Evolutionary conservation across 495 filamentous ascomycete genomes (phyloP), one percentile per base, ranked within the genome.

Genomic region (Annulohypoxylon stygium): DNA sequence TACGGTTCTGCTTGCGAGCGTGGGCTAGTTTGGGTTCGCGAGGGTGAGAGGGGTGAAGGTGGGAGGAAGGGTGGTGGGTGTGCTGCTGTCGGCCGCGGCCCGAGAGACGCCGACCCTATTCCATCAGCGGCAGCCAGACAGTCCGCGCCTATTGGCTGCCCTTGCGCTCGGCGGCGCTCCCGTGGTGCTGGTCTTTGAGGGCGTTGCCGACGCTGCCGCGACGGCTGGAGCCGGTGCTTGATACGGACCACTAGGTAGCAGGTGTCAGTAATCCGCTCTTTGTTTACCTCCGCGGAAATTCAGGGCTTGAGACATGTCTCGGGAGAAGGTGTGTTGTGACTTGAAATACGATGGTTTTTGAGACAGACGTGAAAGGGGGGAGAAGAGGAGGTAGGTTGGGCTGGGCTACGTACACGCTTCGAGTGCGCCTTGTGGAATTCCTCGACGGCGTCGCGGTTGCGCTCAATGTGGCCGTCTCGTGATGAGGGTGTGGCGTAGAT

Each of bases 401-500:
- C 39, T 39, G 30, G 54, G 26, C 3, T 39, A 39, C 54, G 6
- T 58, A 58, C 54, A 41, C 76, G 78, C 72, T 82, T 81, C 70
- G 77, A 79, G 71, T 85, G 82, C 60, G 81, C 80, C 69, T 80
- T 77, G 72, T 85, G 80, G 74, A 81, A 86, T 61, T 83, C 80
- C 57, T 72, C 59, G 62, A 78, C 78, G 23, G 76, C 72, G 53
- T 81, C 78, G 57, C 82, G 79, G 78, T 86, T 84, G 58, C 76
- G 79, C 74, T 86, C 86, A 41, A 88, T 77, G 74, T 89, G 88
- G 39, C 85, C 87, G 76, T 90, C 88, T 57, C 88, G 83, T 25
- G 84, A 86, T 65, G 75, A 74, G 12, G 86, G 88, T 23, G 88
- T 89, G 48, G 87, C 86, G 79, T 87, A 89, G 81, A 90, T 87